These are phyloP conservation scores for Jimgerdemannia flammicorona DNA, from an alignment of 192 early-diverging fungal species.

Conservation along the genomic window DNA sequence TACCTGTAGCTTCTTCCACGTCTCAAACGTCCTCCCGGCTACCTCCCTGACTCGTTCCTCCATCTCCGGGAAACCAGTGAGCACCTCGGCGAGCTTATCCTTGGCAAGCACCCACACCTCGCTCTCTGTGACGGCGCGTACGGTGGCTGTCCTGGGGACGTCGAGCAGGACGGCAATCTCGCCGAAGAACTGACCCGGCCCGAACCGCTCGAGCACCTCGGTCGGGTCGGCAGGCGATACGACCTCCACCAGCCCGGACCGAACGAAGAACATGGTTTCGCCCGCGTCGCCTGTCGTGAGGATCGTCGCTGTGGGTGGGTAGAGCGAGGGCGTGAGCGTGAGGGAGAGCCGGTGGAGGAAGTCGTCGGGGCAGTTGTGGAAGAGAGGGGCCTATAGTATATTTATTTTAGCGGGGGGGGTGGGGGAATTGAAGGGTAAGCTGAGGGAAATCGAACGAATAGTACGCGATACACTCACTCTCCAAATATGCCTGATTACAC, in stretches of 20 bases:
- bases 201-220: constrained; percentile 25
- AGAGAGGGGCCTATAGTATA: constrained; percentile 29
- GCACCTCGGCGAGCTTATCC: constrained; percentile 30
- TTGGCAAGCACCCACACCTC: constrained; percentile 47
- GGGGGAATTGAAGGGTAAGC: not conserved
- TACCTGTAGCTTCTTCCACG: not conserved
- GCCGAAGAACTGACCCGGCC: constrained; percentile 47
- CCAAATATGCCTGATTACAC: not conserved
- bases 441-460: not conserved
- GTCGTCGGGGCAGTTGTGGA: constrained; percentile 37
- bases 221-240: constrained; percentile 28
- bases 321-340: constrained; percentile 45
- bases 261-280: constrained; percentile 71
- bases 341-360: constrained; percentile 41
- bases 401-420: not conserved
- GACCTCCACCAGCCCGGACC: constrained; percentile 62
- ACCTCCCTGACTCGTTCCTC: not conserved
- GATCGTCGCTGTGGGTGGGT: constrained; percentile 50
- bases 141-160: constrained; percentile 41
- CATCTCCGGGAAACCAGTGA: constrained; percentile 19
- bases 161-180: constrained; percentile 44
- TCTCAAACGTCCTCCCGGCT: not conserved
- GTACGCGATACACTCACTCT: too few relatives aligned
- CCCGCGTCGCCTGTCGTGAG: constrained; percentile 60
- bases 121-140: constrained; percentile 38